phyloP scores from a whole-genome alignment of 192 early-diverging fungal genomes.

The Entomortierella parvispora region DNA sequence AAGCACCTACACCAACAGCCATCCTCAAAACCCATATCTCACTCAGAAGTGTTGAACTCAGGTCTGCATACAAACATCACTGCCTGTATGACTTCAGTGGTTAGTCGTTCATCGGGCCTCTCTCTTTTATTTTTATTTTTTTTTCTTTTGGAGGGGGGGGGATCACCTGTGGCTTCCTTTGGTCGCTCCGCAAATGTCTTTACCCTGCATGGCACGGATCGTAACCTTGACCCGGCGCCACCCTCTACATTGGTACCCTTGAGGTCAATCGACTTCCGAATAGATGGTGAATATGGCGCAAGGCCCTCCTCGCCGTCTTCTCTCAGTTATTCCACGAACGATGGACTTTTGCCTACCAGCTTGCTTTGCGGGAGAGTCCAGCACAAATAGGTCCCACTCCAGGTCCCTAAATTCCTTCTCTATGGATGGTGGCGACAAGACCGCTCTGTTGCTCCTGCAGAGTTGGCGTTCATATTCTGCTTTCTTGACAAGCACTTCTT shows the following conservation, averaged over 20 bases:
- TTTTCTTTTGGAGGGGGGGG: no score
- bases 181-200: slow-evolving; percentile 8
- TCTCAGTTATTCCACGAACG: slow-evolving; percentile 7
- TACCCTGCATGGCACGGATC: slow-evolving; percentile 9
- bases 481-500: slow-evolving; percentile 11
- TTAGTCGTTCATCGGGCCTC: no score
- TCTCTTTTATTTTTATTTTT: no score
- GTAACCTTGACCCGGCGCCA: slow-evolving; percentile 6
- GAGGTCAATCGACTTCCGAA: slow-evolving; percentile 12
- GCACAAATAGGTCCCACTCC: slow-evolving; percentile 19
- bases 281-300: slow-evolving; percentile 13
- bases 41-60: no score
- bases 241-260: slow-evolving; percentile 7
- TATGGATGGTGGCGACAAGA: slow-evolving; percentile 3
- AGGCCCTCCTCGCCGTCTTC: slow-evolving; percentile 10
- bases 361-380: slow-evolving; percentile 15
- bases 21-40: no score
- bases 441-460: slow-evolving; percentile 13
- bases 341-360: slow-evolving; percentile 17
- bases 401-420: slow-evolving; percentile 20
- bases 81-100: no score
- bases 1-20: no score
- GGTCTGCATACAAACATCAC: no score
- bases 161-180: slow-evolving; percentile 3
- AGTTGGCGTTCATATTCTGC: slow-evolving; percentile 21